These are phyloP conservation scores for Parsonsia alboflavescens DNA, from an alignment of 257 asterid genomes.

Conservation along the genomic window DNA sequence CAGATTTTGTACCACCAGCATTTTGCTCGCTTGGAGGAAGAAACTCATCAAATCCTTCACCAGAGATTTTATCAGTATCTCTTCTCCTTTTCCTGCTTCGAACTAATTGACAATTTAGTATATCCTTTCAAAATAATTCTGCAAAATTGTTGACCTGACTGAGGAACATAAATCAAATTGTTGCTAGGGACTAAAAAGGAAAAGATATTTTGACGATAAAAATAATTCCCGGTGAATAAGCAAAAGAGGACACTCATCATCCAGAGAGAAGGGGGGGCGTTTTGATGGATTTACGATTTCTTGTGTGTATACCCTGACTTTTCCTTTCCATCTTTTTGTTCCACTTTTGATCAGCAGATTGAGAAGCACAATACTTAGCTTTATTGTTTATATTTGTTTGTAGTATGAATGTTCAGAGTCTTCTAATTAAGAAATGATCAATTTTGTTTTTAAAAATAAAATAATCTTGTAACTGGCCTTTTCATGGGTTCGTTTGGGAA, in stretches of 20 bases:
- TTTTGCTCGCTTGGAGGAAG: no score
- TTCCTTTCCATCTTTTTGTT: background rate
- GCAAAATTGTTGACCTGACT: background rate
- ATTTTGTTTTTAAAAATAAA: background rate
- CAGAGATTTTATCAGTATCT: no score
- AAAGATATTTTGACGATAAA: background rate
- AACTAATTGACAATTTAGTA: no score
- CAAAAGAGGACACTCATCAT: background rate
- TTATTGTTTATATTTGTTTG: background rate
- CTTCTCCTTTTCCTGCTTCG: no score
- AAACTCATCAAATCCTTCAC: no score
- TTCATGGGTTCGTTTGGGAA: background rate
- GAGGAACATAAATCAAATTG: background rate
- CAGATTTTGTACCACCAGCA: no score
- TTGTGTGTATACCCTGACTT: background rate
- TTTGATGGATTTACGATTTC: background rate
- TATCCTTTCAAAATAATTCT: no score
- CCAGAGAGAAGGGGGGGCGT: no score
- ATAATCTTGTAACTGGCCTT: background rate
- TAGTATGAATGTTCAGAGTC: background rate
- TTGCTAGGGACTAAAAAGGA: background rate
- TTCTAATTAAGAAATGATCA: background rate
- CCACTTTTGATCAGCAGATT: background rate
- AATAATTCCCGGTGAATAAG: background rate
- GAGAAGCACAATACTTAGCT: background rate